These are phyloP conservation scores for Megacollybia marginata DNA, from an alignment of 768 basidiomycete genomes.

Conservation along the genomic window DNA sequence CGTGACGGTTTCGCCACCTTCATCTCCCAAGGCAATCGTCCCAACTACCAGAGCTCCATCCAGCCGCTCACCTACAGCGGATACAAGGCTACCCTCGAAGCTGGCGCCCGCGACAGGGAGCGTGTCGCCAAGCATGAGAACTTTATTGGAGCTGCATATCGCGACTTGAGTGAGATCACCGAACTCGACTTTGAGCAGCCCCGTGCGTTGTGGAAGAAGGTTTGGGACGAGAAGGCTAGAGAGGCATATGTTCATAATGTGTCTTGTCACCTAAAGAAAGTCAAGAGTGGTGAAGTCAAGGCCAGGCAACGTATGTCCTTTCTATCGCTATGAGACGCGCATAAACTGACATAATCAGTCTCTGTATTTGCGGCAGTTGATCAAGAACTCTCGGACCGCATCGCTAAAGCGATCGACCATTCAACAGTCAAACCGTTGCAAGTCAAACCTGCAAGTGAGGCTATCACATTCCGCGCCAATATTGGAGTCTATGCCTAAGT, in stretches of 20 bases:
- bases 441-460: slow-evolving; percentile 54
- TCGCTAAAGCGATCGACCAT: slow-evolving; percentile 69
- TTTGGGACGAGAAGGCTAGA: slow-evolving; percentile 56
- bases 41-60: slow-evolving; percentile 83
- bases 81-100: slow-evolving; percentile 38
- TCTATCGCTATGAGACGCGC: background rate
- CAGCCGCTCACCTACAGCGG: slow-evolving; percentile 59
- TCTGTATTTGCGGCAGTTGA: slow-evolving; percentile 77
- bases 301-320: slow-evolving; percentile 54
- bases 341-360: slow-evolving; percentile 31
- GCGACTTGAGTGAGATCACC: slow-evolving; percentile 66
- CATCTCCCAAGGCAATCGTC: slow-evolving; percentile 75
- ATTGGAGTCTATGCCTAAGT: slow-evolving; percentile 17
- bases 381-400: slow-evolving; percentile 64
- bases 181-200: slow-evolving; percentile 88
- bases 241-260: slow-evolving; percentile 63
- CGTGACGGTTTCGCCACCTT: slow-evolving; percentile 69
- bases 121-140: slow-evolving; percentile 54
- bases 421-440: slow-evolving; percentile 50
- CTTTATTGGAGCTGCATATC: slow-evolving; percentile 64
- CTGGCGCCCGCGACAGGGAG: slow-evolving; percentile 30
- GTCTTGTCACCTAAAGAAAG: slow-evolving; percentile 50
- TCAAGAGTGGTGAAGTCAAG: slow-evolving; percentile 56
- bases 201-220: slow-evolving; percentile 57
- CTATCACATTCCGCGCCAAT: slow-evolving; percentile 42